Evolutionary conservation across 202 grass and related monocot species (phyloP).

Genomic region (Setaria viridis): DNA sequence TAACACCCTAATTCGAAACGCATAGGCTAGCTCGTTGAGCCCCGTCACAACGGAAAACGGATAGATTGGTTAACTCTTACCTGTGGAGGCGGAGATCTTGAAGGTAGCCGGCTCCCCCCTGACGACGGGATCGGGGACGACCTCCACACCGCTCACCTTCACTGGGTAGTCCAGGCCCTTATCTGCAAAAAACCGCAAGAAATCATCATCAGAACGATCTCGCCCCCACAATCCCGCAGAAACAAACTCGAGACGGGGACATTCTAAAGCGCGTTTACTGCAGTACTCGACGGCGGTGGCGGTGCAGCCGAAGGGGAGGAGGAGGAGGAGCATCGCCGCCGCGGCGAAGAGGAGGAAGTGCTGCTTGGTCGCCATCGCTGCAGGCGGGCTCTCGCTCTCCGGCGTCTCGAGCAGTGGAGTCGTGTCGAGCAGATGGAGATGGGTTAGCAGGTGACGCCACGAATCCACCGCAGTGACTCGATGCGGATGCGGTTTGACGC

Average conservation of each 20-base stretch:
- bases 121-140: conserved; percentile 72
- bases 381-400: neutral
- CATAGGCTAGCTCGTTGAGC: neutral
- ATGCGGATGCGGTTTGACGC: neutral
- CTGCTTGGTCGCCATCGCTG: conserved; percentile 41
- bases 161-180: conserved; percentile 68
- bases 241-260: neutral
- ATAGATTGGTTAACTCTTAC: conserved; percentile 35
- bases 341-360: conserved; percentile 27
- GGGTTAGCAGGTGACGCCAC: conserved; percentile 1
- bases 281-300: conserved; percentile 60
- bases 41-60: neutral
- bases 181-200: conserved; percentile 39
- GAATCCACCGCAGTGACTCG: neutral
- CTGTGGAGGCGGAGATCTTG: conserved; percentile 85
- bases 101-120: conserved; percentile 74
- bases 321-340: neutral
- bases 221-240: neutral
- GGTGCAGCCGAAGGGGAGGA: conserved; percentile 29
- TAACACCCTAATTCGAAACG: neutral
- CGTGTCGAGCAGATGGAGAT: neutral
- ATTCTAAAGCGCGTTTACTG: conserved; percentile 42
- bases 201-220: neutral
- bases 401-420: neutral
- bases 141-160: conserved; percentile 79